These are phyloP conservation scores for Melampsora americana DNA, from an alignment of 1,284 basidiomycete species.

Conservation along the genomic window DNA sequence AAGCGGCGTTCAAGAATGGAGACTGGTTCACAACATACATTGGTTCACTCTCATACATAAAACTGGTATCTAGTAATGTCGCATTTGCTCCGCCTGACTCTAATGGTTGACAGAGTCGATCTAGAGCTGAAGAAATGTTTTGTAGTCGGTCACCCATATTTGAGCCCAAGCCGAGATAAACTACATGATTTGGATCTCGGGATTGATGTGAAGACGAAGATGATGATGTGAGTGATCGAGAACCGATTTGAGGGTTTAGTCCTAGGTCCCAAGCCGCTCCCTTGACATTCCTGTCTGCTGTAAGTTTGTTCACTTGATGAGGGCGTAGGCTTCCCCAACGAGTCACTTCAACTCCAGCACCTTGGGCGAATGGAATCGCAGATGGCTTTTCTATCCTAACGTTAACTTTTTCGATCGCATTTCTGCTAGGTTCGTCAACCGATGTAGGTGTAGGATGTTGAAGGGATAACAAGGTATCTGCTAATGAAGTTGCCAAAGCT, in stretches of 20 bases:
- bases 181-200: neutral
- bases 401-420: neutral
- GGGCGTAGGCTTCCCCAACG: neutral
- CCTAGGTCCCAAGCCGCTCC: too few relatives aligned
- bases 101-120: neutral
- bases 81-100: conserved; percentile 51
- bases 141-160: conserved; percentile 18
- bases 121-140: conserved; percentile 15
- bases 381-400: neutral
- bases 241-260: too few relatives aligned
- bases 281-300: too few relatives aligned
- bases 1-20: conserved; percentile 82
- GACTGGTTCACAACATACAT: conserved; percentile 95
- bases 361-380: neutral
- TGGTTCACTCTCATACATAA: conserved; percentile 87
- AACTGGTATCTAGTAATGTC: conserved; percentile 72
- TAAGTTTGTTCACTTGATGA: neutral
- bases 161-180: conserved; percentile 32
- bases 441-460: neutral
- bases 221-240: too few relatives aligned
- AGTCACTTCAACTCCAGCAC: neutral
- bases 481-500: neutral
- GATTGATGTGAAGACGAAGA: neutral
- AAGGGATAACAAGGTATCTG: neutral
- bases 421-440: neutral